Evolutionary conservation across 139 green algal genomes (phyloP), one percentile per base, ranked within the genome.

Genomic region (Chlorella sorokiniana): DNA sequence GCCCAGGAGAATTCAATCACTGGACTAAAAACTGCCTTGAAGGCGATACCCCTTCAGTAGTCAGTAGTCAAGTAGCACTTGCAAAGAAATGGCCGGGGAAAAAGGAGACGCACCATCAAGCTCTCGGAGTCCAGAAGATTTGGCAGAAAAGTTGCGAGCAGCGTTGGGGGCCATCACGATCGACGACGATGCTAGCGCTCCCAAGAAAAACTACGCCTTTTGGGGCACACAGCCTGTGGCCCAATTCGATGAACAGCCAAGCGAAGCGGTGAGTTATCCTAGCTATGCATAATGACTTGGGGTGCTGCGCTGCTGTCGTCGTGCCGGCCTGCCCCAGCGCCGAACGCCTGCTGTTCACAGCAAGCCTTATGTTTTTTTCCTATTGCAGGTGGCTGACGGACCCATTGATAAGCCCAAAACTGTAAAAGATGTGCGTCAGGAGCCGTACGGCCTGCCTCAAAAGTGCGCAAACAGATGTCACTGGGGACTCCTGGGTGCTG

Each of bases 221-320:
- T 99, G 96, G 96, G 94, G 95, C 65, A 98, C 95, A 29, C 96
- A 99, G 81, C 96, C 96, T 2, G 96, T 99, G 14, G 77, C 89
- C 9, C 95, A 98, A 83, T 98, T 98, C 62, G 69, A 56, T 1
- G 92, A 95, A n/a, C 78, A 85, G 37, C 72, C 67, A 10, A 45
- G 69, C 48, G 74, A 20, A 51, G 23, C 35, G 42, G 69, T 62
- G 71, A 81, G 81, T n/a, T 6, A n/a, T n/a, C n/a, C n/a, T n/a
- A n/a, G n/a, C n/a, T n/a, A 44, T n/a, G 31, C 65, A 18, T 4
- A 20, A 11, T 37, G 44, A 10, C 16, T 16, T 33, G 25, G 4
- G 27, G 33, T 14, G 10, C 33, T 69, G 31, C 33, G 63, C 63
- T 22, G 4, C 69, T 31, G 44, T 42, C n/a, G 69, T n/a, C n/a